A percentile compares a stretch with the other conserved stretches of the same genome.
These are phyloP conservation scores for Camellia granthamiana DNA, from an alignment of 148 eudicot species.

Conservation along the genomic window DNA sequence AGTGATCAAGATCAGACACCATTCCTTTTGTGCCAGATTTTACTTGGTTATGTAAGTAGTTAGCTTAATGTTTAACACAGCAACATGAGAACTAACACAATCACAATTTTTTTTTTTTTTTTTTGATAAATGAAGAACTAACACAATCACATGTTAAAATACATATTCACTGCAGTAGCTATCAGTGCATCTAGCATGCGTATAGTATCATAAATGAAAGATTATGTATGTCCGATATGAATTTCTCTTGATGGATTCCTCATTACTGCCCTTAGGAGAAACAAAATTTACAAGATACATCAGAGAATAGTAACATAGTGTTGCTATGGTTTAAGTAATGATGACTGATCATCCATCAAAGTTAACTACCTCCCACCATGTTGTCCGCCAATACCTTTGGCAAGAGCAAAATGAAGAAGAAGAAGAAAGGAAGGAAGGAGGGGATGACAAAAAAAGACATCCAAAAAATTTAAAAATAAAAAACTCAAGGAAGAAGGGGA, in stretches of 20 bases:
- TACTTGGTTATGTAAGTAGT: background rate
- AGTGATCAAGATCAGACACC: background rate
- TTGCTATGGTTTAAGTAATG: background rate
- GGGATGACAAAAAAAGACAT: background rate
- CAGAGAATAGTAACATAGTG: background rate
- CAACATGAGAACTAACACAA: background rate
- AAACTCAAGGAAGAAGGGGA: no score
- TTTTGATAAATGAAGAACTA: background rate
- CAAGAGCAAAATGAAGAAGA: background rate
- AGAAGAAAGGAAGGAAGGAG: no score
- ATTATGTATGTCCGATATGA: no score
- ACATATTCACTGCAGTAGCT: background rate
- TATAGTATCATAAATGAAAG: no score
- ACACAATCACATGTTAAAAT: background rate
- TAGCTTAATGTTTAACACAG: background rate
- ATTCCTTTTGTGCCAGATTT: background rate
- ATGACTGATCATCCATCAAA: background rate
- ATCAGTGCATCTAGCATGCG: no score
- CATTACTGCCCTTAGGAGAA: background rate
- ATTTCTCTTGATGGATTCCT: no score
- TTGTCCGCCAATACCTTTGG: background rate
- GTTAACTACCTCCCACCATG: background rate
- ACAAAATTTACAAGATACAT: slow-evolving; percentile 1
- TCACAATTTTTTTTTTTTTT: no score
- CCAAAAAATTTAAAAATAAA: no score